A percentile compares a stretch with the other conserved stretches of the same genome.
phyloP scores from a whole-genome alignment of 208 protist genomes.

The Zelonia costaricensis region DNA sequence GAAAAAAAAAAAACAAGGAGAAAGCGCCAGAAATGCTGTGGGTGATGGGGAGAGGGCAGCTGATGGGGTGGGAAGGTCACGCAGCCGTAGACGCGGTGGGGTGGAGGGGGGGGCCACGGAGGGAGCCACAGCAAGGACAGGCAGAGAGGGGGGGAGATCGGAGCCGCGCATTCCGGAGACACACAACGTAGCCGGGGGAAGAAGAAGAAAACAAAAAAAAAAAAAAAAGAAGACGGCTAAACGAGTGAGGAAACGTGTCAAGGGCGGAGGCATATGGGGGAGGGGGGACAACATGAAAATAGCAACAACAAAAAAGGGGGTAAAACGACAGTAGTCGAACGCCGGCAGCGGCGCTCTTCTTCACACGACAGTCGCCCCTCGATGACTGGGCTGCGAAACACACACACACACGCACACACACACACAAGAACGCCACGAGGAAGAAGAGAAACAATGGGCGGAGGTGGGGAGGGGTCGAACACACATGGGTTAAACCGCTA shows the following conservation, averaged over 20 bases:
- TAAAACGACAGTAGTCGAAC: not conserved
- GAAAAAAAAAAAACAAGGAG: not conserved
- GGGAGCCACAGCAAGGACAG: not conserved
- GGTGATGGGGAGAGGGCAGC: too few species aligned
- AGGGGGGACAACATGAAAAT: constrained; percentile 7
- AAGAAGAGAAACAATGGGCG: not conserved
- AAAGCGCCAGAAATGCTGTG: not conserved
- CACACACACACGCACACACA: not conserved
- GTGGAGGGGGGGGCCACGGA: not conserved
- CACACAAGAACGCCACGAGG: not conserved
- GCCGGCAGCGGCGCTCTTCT: too few species aligned
- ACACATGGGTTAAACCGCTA: too few species aligned
- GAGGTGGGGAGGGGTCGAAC: too few species aligned
- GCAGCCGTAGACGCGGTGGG: too few species aligned
- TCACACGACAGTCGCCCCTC: too few species aligned
- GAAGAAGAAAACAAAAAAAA: not conserved
- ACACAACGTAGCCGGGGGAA: not conserved
- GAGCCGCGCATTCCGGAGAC: not conserved
- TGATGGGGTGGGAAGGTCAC: too few species aligned
- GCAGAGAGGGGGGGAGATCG: not conserved
- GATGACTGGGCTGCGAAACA: not conserved
- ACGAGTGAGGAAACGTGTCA: not conserved
- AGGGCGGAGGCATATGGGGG: too few species aligned
- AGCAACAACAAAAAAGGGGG: not conserved
- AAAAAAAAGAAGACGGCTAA: not conserved